Conservation (phyloP, 176 grass and related monocot genomes). For the Metroxylon sagu region DNA sequence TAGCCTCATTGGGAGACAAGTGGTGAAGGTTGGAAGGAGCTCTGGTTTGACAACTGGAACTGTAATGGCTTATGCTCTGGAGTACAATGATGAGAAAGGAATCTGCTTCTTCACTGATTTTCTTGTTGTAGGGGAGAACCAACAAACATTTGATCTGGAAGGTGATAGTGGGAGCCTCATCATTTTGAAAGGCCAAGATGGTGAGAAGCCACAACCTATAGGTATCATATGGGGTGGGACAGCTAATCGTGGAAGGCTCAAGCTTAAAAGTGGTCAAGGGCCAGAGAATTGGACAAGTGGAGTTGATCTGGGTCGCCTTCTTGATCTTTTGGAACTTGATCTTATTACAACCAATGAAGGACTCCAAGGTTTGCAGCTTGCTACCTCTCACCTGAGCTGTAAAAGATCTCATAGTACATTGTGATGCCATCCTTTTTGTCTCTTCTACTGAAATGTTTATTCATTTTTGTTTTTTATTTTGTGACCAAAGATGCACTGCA, state of each 20-base stretch:
- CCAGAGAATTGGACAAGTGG: conserved; percentile 95
- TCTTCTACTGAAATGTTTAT: not conserved
- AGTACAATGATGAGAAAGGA: conserved; percentile 96
- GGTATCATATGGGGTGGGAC: conserved; percentile 97
- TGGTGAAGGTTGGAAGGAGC: conserved; percentile 86
- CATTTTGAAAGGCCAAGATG: conserved; percentile 58
- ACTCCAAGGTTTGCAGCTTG: conserved; percentile 41
- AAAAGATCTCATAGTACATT: too few species aligned
- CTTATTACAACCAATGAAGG: conserved; percentile 64
- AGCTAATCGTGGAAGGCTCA: conserved; percentile 79
- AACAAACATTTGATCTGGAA: conserved; percentile 91
- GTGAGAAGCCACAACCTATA: conserved; percentile 67
- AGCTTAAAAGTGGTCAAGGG: conserved; percentile 71
- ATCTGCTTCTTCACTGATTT: conserved; percentile 97
- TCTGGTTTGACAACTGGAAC: conserved; percentile 87
- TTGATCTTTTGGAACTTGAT: conserved; percentile 88
- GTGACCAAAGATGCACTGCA: conserved; percentile 58
- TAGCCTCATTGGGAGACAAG: conserved; percentile 73
- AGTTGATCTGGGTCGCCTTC: conserved; percentile 89
- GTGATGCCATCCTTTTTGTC: too few species aligned
- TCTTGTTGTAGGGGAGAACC: conserved; percentile 88
- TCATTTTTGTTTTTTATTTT: not conserved
- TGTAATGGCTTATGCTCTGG: conserved; percentile 85
- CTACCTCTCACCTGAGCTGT: too few species aligned
- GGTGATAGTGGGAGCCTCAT: conserved; percentile 92